Evolutionary conservation across 805 yeast species (phyloP).

Genomic region (Yarrowia sp.): DNA sequence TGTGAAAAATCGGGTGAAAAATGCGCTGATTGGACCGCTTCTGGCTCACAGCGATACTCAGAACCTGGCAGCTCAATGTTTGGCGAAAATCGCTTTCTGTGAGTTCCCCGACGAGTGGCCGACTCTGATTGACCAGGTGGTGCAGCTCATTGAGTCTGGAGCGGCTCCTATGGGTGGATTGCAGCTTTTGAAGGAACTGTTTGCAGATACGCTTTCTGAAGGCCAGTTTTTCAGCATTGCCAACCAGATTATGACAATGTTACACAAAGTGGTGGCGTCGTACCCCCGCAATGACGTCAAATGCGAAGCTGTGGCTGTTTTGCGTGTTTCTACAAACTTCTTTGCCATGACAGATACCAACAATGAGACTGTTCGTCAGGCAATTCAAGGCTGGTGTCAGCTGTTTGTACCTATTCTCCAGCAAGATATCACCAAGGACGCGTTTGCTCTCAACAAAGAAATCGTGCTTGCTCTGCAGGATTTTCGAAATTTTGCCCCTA

Average conservation of each 20-base stretch:
- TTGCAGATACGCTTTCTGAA: constrained; percentile 82
- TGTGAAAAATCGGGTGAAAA: constrained; percentile 52
- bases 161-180: constrained; percentile 47
- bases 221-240: constrained; percentile 81
- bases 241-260: constrained; percentile 29
- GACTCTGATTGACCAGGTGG: constrained; percentile 48
- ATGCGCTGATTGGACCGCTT: constrained; percentile 47
- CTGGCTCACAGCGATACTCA: constrained; percentile 41
- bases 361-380: background rate
- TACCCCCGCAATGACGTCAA: constrained; percentile 25
- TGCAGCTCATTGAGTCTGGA: constrained; percentile 33
- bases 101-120: constrained; percentile 99
- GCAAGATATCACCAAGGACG: background rate
- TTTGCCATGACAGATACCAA: constrained; percentile 32
- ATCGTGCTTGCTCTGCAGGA: constrained; percentile 14
- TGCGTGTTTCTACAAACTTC: constrained; percentile 38
- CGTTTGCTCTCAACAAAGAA: background rate
- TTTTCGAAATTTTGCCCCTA: constrained; percentile 16
- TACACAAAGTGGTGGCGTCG: constrained; percentile 1
- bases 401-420: constrained; percentile 6
- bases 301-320: constrained; percentile 38
- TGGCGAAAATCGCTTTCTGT: constrained; percentile 79
- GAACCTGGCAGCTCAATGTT: constrained; percentile 60
- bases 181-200: constrained; percentile 55
- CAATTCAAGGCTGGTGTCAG: constrained; percentile 27